Evolutionary conservation across 2,329 filamentous ascomycete genomes (phyloP).

Genomic region (Pyricularia grisea): DNA sequence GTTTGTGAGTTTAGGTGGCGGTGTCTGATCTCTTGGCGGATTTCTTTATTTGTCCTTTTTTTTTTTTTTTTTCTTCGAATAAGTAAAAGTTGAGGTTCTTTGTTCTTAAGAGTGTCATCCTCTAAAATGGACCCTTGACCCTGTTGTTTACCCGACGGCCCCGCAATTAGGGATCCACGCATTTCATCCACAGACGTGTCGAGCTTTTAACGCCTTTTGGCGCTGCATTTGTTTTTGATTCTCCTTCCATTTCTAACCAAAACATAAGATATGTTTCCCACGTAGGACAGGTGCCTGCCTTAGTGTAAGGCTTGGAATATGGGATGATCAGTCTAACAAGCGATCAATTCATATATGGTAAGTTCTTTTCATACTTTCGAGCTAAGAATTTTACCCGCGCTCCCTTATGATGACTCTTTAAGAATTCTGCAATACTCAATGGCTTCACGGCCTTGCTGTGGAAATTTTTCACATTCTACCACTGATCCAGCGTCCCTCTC

Average conservation of each 20-base stretch:
- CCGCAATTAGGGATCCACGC: background rate
- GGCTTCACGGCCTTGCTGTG: background rate
- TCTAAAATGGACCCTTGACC: background rate
- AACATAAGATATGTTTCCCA: background rate
- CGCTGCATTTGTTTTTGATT: background rate
- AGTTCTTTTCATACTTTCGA: background rate
- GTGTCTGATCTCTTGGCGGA: background rate
- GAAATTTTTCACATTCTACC: background rate
- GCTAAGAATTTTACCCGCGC: background rate
- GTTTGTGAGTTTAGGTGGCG: background rate
- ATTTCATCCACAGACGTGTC: background rate
- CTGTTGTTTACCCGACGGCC: background rate
- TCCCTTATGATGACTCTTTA: background rate
- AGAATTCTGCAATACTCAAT: slow-evolving; percentile 6
- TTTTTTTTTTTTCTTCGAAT: background rate
- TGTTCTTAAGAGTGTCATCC: background rate
- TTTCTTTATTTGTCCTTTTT: background rate
- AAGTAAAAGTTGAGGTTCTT: background rate
- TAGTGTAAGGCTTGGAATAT: background rate
- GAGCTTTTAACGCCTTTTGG: background rate
- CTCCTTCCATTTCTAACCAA: background rate
- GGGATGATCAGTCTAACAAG: background rate
- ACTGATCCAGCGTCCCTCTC: background rate
- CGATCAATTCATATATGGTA: background rate
- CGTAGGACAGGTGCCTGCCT: too few relatives aligned